These are phyloP conservation scores for Cystobasidium pallidum DNA, from an alignment of 1,284 basidiomycete genomes.

Conservation along the genomic window DNA sequence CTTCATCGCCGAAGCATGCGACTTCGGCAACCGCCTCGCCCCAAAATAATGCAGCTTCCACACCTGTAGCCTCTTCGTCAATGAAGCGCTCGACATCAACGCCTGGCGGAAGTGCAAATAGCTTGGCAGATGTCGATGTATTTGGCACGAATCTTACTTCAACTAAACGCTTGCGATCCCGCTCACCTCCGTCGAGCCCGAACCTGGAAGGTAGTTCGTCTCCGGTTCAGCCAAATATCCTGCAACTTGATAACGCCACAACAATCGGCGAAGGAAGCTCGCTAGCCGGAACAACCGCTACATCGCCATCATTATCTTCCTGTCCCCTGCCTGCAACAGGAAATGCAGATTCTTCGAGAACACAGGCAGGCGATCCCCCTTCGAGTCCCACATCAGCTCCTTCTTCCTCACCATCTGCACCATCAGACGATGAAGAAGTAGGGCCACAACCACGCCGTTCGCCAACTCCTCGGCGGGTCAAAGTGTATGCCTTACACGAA, in stretches of 20 bases:
- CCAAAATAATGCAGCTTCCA: constrained; percentile 8
- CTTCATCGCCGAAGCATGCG: constrained; percentile 22
- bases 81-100: constrained; percentile 35
- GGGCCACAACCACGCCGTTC: constrained; percentile 1
- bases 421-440: not conserved
- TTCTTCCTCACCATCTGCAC: constrained; percentile 6
- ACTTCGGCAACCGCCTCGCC: constrained; percentile 11
- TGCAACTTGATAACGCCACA: constrained; percentile 10
- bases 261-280: not conserved
- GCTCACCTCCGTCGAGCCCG: constrained; percentile 5
- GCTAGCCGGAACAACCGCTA: not conserved
- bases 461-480: constrained; percentile 49
- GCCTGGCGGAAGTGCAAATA: not conserved
- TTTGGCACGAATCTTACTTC: constrained; percentile 7
- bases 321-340: not conserved
- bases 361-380: not conserved
- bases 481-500: constrained; percentile 90
- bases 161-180: constrained; percentile 9
- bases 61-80: constrained; percentile 21
- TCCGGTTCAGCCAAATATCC: not conserved
- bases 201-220: constrained; percentile 6
- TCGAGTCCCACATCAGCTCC: constrained; percentile 9
- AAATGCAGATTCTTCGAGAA: not conserved
- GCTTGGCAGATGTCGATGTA: not conserved
- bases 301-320: constrained; percentile 7